Evolutionary conservation across 495 filamentous ascomycete species (phyloP).

Genomic region (Tuber indicum): DNA sequence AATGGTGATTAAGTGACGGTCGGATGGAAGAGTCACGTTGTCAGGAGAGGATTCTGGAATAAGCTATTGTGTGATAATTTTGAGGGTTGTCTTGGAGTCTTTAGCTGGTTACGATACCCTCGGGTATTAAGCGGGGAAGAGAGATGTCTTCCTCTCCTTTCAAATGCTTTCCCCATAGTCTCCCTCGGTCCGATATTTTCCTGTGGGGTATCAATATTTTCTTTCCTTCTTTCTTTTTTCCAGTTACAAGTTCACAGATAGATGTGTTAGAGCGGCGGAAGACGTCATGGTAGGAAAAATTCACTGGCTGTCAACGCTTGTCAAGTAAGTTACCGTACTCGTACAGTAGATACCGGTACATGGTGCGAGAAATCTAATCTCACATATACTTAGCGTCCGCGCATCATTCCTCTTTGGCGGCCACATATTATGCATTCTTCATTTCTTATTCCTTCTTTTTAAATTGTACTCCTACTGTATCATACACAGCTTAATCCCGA

Average conservation of each 20-base stretch:
- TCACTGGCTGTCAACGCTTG: neutral
- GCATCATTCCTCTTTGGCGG: neutral
- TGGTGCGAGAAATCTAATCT: neutral
- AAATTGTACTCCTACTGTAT: neutral
- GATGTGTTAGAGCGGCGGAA: neutral
- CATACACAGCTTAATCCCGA: neutral
- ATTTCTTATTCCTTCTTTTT: neutral
- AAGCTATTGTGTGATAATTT: neutral
- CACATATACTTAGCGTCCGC: neutral
- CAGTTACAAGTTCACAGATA: neutral
- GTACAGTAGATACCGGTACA: neutral
- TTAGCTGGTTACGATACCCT: neutral
- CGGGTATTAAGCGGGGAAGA: neutral
- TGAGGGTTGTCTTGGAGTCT: neutral
- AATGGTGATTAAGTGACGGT: neutral
- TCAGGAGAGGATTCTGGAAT: neutral
- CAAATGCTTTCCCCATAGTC: neutral
- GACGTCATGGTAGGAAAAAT: slow-evolving; percentile 3
- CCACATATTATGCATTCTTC: neutral
- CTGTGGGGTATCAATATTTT: neutral
- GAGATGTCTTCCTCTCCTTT: neutral
- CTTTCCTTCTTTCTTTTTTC: neutral
- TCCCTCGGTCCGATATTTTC: neutral
- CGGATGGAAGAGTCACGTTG: neutral
- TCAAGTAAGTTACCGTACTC: neutral